Evolutionary conservation across 176 grass and related monocot species (phyloP).

Genomic region (Paspalum vaginatum): DNA sequence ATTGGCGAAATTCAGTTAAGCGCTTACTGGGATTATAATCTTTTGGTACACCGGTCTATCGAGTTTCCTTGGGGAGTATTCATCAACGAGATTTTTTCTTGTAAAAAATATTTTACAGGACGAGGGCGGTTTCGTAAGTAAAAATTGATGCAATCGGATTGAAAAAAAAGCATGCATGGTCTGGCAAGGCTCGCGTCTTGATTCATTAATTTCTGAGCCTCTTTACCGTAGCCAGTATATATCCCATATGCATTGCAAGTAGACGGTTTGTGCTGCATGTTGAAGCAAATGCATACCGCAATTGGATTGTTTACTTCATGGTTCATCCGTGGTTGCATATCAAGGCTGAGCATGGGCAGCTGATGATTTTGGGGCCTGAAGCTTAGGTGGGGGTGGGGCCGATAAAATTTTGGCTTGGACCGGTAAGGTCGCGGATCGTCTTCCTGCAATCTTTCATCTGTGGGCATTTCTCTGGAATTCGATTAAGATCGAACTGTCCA

Average conservation of each 20-base stretch:
- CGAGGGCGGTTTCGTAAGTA: too few relatives aligned
- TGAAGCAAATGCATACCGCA: neutral
- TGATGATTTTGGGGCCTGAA: neutral
- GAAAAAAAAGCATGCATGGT: neutral
- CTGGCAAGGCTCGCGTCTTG: neutral
- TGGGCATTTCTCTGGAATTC: too few relatives aligned
- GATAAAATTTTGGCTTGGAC: too few relatives aligned
- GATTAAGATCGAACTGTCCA: too few relatives aligned
- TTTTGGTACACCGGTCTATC: slow-evolving; percentile 5
- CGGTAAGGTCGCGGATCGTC: too few relatives aligned
- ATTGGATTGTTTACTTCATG: neutral
- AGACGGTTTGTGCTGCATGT: neutral
- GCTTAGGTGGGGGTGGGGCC: too few relatives aligned
- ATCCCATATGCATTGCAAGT: neutral
- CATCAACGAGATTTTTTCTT: neutral
- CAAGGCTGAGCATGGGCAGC: neutral
- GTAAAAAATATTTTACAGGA: neutral
- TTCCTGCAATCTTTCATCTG: too few relatives aligned
- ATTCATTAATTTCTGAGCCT: neutral
- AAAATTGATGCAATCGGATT: too few relatives aligned
- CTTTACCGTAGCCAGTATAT: too few relatives aligned
- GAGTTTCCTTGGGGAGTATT: neutral
- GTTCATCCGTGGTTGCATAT: neutral
- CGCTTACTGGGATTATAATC: slow-evolving; percentile 16
- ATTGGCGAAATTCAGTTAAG: slow-evolving; percentile 42